phyloP scores from a whole-genome alignment of 2,329 filamentous ascomycete genomes.

The Calonectria crousiana region DNA sequence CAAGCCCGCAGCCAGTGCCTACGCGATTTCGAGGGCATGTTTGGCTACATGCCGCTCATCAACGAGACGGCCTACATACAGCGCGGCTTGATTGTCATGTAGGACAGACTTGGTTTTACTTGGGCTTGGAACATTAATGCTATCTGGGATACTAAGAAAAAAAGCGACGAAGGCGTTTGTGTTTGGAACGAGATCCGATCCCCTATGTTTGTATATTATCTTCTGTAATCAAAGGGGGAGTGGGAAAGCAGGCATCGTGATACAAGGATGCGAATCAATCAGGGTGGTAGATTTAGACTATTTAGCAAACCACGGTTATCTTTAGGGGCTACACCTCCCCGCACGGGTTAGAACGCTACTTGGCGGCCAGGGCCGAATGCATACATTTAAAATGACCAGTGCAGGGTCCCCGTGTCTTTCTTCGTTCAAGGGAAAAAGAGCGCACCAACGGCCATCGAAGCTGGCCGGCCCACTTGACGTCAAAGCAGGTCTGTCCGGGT shows the following conservation, averaged over 20 bases:
- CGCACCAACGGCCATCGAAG: background rate
- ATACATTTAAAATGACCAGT: background rate
- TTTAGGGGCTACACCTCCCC: background rate
- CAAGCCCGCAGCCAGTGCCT: slow-evolving; percentile 49
- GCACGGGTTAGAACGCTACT: background rate
- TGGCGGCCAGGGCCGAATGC: background rate
- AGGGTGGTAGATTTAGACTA: background rate
- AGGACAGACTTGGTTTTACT: background rate
- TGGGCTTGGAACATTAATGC: background rate
- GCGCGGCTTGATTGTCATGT: slow-evolving; percentile 43
- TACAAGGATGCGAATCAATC: background rate
- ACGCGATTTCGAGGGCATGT: slow-evolving; percentile 49
- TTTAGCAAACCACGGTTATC: background rate
- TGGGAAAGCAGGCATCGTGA: background rate
- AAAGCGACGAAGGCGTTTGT: background rate
- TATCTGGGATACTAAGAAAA: background rate
- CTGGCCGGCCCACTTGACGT: background rate
- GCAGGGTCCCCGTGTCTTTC: background rate
- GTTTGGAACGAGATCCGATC: background rate
- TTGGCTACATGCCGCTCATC: slow-evolving; percentile 51
- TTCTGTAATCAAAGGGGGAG: background rate
- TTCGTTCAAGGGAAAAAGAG: background rate
- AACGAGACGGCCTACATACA: slow-evolving; percentile 48
- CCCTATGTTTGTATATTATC: background rate
- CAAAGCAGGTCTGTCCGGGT: background rate